Evolutionary conservation across 129 eudicot genomes (phyloP).

Genomic region (Escallonia rubra): DNA sequence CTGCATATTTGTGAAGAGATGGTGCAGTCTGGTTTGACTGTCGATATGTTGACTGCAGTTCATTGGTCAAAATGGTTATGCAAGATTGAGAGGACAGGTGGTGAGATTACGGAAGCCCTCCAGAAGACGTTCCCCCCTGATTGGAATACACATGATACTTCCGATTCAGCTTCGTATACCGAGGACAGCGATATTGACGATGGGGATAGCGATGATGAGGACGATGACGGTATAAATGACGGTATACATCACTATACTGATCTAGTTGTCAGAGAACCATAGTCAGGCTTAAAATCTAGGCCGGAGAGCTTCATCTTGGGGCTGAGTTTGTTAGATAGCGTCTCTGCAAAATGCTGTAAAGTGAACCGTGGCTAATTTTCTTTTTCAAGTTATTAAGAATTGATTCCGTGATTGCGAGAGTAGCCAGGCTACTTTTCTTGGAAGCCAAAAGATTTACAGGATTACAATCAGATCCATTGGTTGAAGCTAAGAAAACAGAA

Average conservation of each 20-base stretch:
- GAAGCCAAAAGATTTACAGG: too few species aligned
- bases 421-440: too few species aligned
- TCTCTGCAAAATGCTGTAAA: too few species aligned
- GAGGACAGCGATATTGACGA: slow-evolving; percentile 20
- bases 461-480: too few species aligned
- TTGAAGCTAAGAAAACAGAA: too few species aligned
- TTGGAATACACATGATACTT: slow-evolving; percentile 62
- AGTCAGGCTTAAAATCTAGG: too few species aligned
- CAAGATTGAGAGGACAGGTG: slow-evolving; percentile 81
- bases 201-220: slow-evolving; percentile 3
- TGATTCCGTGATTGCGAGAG: too few species aligned
- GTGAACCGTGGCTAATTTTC: too few species aligned
- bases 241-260: slow-evolving; percentile 8
- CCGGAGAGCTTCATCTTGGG: too few species aligned
- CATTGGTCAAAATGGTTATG: slow-evolving; percentile 81
- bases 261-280: not conserved
- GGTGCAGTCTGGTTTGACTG: slow-evolving; percentile 57
- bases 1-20: slow-evolving; percentile 61
- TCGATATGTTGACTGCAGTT: slow-evolving; percentile 95
- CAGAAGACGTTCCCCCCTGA: slow-evolving; percentile 97
- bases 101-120: slow-evolving; percentile 79
- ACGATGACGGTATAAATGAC: not conserved
- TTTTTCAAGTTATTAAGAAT: too few species aligned
- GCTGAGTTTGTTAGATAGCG: too few species aligned
- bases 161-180: slow-evolving; percentile 25